Percentiles rank a stretch among this genome's conserved stretches.
phyloP scores from a whole-genome alignment of 2,329 filamentous ascomycete species.

The Trichophyton verrucosum region DNA sequence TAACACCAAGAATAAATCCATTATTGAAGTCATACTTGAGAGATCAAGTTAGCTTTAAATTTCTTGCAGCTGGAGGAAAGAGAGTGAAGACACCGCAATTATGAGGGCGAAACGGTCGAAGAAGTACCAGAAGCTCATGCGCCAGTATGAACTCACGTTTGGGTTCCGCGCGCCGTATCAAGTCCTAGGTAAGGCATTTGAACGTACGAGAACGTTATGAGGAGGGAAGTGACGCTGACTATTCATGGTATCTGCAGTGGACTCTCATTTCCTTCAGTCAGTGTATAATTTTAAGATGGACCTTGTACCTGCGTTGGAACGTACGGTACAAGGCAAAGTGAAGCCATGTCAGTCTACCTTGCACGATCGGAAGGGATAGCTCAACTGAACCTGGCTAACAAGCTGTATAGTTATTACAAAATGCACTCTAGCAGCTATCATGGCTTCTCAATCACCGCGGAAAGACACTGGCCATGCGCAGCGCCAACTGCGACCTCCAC shows the following conservation, averaged over 20 bases:
- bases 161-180: slow-evolving; percentile 92
- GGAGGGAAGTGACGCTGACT: slow-evolving; percentile 3
- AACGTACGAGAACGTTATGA: not conserved
- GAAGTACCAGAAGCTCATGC: slow-evolving; percentile 83
- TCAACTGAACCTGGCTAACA: not conserved
- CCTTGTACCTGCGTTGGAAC: slow-evolving; percentile 59
- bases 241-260: slow-evolving; percentile 41
- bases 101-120: slow-evolving; percentile 60
- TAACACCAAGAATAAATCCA: not conserved
- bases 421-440: slow-evolving; percentile 34
- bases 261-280: slow-evolving; percentile 73
- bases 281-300: slow-evolving; percentile 82
- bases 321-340: slow-evolving; percentile 74
- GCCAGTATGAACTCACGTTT: slow-evolving; percentile 76
- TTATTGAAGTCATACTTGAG: too few relatives aligned
- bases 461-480: slow-evolving; percentile 17
- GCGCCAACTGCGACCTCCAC: slow-evolving; percentile 29
- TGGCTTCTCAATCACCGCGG: slow-evolving; percentile 17
- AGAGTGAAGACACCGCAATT: slow-evolving; percentile 22
- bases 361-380: not conserved
- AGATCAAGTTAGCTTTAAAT: not conserved
- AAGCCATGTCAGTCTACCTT: slow-evolving; percentile 54
- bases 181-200: slow-evolving; percentile 50
- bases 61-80: not conserved
- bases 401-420: slow-evolving; percentile 60